Base-by-base conservation (phyloP, 148 eudicot genomes). In the Pouteria glomerata region DNA sequence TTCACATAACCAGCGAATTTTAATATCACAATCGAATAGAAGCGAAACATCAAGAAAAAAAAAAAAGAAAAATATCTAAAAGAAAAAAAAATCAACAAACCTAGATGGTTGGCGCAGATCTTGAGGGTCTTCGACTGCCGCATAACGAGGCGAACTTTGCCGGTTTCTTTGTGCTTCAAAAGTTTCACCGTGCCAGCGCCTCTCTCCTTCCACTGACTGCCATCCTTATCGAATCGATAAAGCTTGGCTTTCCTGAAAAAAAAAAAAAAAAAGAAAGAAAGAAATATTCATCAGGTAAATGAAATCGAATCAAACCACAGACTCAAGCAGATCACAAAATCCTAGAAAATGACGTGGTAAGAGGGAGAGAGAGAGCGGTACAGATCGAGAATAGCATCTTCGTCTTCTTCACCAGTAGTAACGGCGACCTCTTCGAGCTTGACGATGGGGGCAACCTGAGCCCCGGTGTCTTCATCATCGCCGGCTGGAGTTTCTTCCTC, bases 161-260 rank as follows among this genome's bases (percentile, higher is more conserved):
- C 91, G 23, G 78, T 79, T 18, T 70, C 91, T 87, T 91, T 94
- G 71, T 94, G 98, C 88, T 94, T 89, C 37, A 94, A 80, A 33
- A 94, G 80, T 85, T 89, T 93, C 48, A 93, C 90, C 0, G 87
- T 82, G 21, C 98, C 98, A 37, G 88, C 79, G 33, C 98, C 98
- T 73, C 98, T 87, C 83, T 93, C 98, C 72, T 93, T 93, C 98
- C 98, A 93, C 69, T 93, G 98, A 66, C 86, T 93, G 39, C 92
- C 98, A 1, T 90, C 98, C 86, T 87, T 91, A 74, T 93, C 98
- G 58, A 89, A 93, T 73, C 98, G 83, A 63, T 94, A 94, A 34
- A 91, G 84, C 86, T 94, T 94, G 26, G 96, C 72, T 63, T 91
- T 94, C 30, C 95, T 89, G 60, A 47, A 39, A 30, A 34, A 18